Conservation (phyloP, 108 stramenopile species). For the Mayamaea pseudoterrestris region DNA sequence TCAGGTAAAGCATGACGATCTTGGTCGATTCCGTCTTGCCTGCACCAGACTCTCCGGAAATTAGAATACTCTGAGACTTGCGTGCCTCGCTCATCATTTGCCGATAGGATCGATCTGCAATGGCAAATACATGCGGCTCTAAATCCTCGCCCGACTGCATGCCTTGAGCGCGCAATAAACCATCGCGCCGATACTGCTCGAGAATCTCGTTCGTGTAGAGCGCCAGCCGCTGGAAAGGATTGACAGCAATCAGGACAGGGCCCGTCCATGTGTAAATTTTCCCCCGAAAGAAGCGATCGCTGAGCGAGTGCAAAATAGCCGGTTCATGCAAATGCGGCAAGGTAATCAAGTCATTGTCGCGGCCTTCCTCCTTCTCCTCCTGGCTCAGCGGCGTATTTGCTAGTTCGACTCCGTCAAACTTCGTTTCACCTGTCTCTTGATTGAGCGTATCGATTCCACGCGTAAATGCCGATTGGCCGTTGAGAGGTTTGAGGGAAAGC, state of each 20-base stretch:
- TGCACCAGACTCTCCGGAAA: constrained; percentile 89
- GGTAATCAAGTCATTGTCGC: constrained; percentile 86
- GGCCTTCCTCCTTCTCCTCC: constrained; percentile 60
- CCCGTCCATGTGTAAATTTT: constrained; percentile 99
- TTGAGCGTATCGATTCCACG: constrained; percentile 23
- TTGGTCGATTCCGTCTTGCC: constrained; percentile 96
- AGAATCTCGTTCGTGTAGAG: constrained; percentile 81
- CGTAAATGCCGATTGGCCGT: constrained; percentile 28
- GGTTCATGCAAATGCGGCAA: constrained; percentile 98
- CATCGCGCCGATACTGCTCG: constrained; percentile 74
- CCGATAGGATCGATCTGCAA: constrained; percentile 83
- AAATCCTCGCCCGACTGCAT: constrained; percentile 39
- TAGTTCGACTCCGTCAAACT: constrained; percentile 79
- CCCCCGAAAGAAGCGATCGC: constrained; percentile 75
- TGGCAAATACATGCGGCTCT: constrained; percentile 89
- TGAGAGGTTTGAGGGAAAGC: constrained; percentile 31
- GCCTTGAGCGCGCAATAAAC: constrained; percentile 69
- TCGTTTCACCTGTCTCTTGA: constrained; percentile 37
- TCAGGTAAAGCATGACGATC: constrained; percentile 90
- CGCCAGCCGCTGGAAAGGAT: constrained; percentile 91
- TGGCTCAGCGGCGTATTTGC: constrained; percentile 63
- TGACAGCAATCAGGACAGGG: constrained; percentile 97
- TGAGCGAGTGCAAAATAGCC: constrained; percentile 89
- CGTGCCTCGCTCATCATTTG: constrained; percentile 78
- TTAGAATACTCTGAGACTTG: constrained; percentile 84